Evolutionary conservation across 192 early-diverging fungal species (phyloP).

Genomic region (Coemansia sp.): DNA sequence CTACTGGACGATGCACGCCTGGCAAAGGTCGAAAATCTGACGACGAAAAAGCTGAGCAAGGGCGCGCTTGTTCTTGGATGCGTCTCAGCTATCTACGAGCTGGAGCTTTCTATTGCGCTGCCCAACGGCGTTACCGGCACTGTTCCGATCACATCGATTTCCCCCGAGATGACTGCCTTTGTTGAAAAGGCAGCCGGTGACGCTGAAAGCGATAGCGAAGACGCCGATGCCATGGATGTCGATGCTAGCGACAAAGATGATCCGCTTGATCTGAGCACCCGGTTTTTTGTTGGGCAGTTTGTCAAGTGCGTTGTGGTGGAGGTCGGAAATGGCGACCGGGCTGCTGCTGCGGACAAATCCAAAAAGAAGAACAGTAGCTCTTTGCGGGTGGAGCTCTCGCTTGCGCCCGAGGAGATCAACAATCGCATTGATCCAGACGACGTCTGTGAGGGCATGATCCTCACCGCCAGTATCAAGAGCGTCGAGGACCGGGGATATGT

Average conservation of each 20-base stretch:
- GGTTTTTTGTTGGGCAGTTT: slow-evolving; percentile 84
- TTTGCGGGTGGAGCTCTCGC: slow-evolving; percentile 66
- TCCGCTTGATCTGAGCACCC: slow-evolving; percentile 66
- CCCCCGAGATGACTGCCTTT: slow-evolving; percentile 64
- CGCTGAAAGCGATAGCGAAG: slow-evolving; percentile 56
- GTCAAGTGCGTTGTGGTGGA: slow-evolving; percentile 73
- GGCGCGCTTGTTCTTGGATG: slow-evolving; percentile 78
- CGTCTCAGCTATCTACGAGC: slow-evolving; percentile 75
- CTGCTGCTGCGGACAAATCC: slow-evolving; percentile 9
- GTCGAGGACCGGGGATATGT: slow-evolving; percentile 95
- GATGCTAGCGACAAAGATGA: slow-evolving; percentile 48
- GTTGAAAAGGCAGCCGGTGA: slow-evolving; percentile 69
- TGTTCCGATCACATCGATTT: slow-evolving; percentile 89
- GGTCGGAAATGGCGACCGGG: slow-evolving; percentile 41
- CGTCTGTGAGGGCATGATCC: slow-evolving; percentile 67
- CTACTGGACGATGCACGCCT: slow-evolving; percentile 27
- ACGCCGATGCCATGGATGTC: slow-evolving; percentile 46
- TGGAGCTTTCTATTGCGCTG: slow-evolving; percentile 80
- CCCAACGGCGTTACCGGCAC: slow-evolving; percentile 83
- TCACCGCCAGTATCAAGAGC: slow-evolving; percentile 73
- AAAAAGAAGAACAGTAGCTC: slow-evolving; percentile 45
- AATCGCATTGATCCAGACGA: slow-evolving; percentile 64
- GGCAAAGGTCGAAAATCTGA: slow-evolving; percentile 38
- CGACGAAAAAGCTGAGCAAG: slow-evolving; percentile 63
- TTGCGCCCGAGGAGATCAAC: slow-evolving; percentile 82